phyloP scores from a whole-genome alignment of 2,329 filamentous ascomycete species.

The Clarireedia hainanense region DNA sequence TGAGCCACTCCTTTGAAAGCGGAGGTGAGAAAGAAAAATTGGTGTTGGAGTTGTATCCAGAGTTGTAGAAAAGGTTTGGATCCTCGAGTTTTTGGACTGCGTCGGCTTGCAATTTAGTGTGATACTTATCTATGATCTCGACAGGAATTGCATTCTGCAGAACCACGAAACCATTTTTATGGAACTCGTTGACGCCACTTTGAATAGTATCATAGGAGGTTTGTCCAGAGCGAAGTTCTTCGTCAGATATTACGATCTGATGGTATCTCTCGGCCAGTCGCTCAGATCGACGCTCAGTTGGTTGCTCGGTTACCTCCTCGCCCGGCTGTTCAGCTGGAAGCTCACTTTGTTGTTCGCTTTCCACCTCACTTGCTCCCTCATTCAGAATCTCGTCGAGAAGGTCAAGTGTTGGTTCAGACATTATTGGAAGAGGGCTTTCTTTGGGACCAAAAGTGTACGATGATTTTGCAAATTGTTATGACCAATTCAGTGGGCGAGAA shows the following conservation, averaged over 20 bases:
- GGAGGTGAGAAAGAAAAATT: constrained; percentile 37
- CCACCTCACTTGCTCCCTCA: too few relatives aligned
- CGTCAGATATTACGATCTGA: background rate
- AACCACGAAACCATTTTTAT: constrained; percentile 2
- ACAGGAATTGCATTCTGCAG: constrained; percentile 7
- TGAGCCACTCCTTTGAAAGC: constrained; percentile 29
- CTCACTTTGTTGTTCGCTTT: too few relatives aligned
- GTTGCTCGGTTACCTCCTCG: too few relatives aligned
- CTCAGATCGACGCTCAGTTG: too few relatives aligned
- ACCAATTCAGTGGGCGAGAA: too few relatives aligned
- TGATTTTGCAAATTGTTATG: too few relatives aligned
- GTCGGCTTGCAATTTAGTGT: background rate
- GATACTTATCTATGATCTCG: constrained; percentile 1
- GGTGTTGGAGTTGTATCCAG: constrained; percentile 40
- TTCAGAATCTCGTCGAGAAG: too few relatives aligned
- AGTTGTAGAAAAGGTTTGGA: constrained; percentile 1
- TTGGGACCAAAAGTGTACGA: too few relatives aligned
- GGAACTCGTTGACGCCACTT: constrained; percentile 3
- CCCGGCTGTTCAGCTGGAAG: too few relatives aligned
- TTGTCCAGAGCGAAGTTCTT: background rate
- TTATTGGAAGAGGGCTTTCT: too few relatives aligned
- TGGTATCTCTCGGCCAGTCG: background rate
- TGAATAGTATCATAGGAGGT: constrained; percentile 1
- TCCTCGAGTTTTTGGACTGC: background rate
- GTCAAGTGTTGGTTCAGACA: too few relatives aligned